phyloP scores from a whole-genome alignment of 495 filamentous ascomycete genomes.

The Penicillium herquei region DNA sequence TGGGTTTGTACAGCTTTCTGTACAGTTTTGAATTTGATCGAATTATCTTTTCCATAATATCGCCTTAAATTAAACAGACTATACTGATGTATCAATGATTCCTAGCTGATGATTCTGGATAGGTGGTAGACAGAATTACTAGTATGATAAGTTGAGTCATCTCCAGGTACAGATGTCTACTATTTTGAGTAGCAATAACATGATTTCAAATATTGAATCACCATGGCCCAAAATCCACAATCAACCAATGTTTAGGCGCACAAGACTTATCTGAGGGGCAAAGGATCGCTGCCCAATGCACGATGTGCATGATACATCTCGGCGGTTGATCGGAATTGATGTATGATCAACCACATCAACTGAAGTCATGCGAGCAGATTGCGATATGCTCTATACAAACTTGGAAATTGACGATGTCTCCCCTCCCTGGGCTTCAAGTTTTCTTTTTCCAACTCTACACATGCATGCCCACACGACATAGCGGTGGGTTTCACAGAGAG shows the following conservation, averaged over 20 bases:
- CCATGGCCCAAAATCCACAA: too few species aligned
- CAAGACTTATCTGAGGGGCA: too few species aligned
- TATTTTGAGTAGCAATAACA: too few species aligned
- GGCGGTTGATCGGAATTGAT: slow-evolving; percentile 5
- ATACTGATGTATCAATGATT: too few species aligned
- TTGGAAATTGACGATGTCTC: neutral
- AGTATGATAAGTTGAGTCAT: too few species aligned
- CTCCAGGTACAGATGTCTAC: too few species aligned
- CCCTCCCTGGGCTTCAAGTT: neutral
- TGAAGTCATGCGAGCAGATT: neutral
- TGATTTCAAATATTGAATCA: too few species aligned
- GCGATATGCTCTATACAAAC: slow-evolving; percentile 2
- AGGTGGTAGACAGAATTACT: too few species aligned
- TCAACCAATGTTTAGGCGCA: too few species aligned
- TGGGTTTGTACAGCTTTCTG: neutral
- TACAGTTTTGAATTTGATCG: neutral
- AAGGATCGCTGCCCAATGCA: slow-evolving; percentile 1
- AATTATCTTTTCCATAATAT: neutral
- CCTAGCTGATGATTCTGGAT: too few species aligned
- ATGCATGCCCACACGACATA: neutral
- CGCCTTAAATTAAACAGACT: too few species aligned
- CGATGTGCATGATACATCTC: neutral
- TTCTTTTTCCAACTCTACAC: neutral
- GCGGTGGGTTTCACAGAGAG: neutral
- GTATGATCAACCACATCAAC: neutral